Percentiles rank a stretch among this genome's conserved stretches.
Conservation (phyloP, 495 filamentous ascomycete species). For the Geopyxis carbonaria region DNA sequence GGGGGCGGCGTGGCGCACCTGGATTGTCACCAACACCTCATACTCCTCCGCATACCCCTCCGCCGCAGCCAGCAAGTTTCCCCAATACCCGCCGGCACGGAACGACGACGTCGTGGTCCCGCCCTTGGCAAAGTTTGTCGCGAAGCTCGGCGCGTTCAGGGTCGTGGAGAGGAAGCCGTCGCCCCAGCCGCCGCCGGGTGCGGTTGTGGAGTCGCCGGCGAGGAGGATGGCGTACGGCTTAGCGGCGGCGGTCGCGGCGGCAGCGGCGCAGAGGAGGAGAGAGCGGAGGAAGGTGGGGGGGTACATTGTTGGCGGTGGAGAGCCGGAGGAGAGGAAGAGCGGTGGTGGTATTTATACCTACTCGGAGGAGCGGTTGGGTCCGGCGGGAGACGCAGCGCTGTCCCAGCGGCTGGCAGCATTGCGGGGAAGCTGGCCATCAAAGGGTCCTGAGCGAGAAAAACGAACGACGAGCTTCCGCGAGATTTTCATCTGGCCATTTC, state of each 20-base stretch:
- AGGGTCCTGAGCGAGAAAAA: too few relatives aligned
- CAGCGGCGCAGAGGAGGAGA: not conserved
- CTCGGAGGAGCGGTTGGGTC: too few relatives aligned
- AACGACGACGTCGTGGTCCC: slow-evolving; percentile 34
- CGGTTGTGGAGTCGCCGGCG: slow-evolving; percentile 34
- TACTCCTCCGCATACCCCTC: too few relatives aligned
- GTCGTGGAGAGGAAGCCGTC: slow-evolving; percentile 31
- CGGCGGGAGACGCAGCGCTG: too few relatives aligned
- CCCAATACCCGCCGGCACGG: slow-evolving; percentile 30
- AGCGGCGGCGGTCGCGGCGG: too few relatives aligned
- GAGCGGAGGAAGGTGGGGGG: not conserved
- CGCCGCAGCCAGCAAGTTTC: slow-evolving; percentile 19
- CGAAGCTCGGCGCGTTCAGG: slow-evolving; percentile 25
- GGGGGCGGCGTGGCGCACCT: too few relatives aligned
- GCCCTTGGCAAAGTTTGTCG: slow-evolving; percentile 30
- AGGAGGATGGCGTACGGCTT: slow-evolving; percentile 30
- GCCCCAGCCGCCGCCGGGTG: slow-evolving; percentile 32
- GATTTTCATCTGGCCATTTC: too few relatives aligned
- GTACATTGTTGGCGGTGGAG: not conserved
- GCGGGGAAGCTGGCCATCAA: too few relatives aligned
- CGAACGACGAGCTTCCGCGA: too few relatives aligned
- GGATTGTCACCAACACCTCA: slow-evolving; percentile 32
- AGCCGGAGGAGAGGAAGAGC: not conserved
- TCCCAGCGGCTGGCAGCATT: too few relatives aligned
- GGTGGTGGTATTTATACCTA: too few relatives aligned